Evolutionary conservation across 176 grass and related monocot genomes (phyloP).

Genomic region (Triticum monococcum): DNA sequence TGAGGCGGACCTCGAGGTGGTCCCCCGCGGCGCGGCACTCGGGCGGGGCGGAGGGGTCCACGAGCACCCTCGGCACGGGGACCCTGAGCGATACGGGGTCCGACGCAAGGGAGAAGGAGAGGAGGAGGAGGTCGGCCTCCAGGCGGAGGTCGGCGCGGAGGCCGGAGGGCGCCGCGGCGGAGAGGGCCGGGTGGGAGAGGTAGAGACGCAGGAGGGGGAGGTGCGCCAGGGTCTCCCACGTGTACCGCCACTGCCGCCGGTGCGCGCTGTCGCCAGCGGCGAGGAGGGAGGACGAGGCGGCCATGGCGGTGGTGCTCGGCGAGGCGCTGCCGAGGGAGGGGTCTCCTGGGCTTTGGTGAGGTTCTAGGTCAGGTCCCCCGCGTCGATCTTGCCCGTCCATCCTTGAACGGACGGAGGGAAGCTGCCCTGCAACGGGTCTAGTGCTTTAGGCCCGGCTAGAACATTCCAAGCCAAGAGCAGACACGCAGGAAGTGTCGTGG

Average conservation of each 20-base stretch:
- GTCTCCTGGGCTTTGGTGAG: background rate
- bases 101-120: slow-evolving; percentile 44
- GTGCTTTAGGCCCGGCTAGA: background rate
- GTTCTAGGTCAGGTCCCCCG: background rate
- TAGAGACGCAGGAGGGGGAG: slow-evolving; percentile 58
- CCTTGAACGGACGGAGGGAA: background rate
- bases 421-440: background rate
- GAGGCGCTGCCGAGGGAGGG: background rate
- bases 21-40: slow-evolving; percentile 43
- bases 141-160: slow-evolving; percentile 55
- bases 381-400: background rate
- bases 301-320: slow-evolving; percentile 6
- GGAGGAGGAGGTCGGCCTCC: slow-evolving; percentile 43
- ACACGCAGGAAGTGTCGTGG: too few relatives aligned
- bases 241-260: slow-evolving; percentile 47
- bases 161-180: background rate
- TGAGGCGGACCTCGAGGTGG: slow-evolving; percentile 63
- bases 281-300: slow-evolving; percentile 7
- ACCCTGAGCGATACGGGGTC: slow-evolving; percentile 36
- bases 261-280: background rate
- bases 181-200: slow-evolving; percentile 34
- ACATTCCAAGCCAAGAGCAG: background rate
- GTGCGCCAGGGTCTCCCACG: slow-evolving; percentile 50
- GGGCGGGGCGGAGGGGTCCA: slow-evolving; percentile 45
- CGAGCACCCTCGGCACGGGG: slow-evolving; percentile 59